These are phyloP conservation scores for Camellia japonica DNA, from an alignment of 148 eudicot genomes.

Conservation along the genomic window DNA sequence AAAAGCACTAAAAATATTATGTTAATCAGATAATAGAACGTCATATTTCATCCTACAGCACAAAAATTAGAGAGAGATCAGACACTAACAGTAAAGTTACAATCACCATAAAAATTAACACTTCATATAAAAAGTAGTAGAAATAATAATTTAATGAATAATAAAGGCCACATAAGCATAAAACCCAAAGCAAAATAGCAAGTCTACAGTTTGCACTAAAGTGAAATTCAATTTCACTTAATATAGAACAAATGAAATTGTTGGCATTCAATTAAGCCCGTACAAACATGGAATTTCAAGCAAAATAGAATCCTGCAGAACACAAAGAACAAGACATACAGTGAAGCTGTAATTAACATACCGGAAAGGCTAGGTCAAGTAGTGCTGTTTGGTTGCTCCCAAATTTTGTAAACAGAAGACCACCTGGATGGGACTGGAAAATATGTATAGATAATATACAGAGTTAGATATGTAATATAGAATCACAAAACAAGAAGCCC, in stretches of 20 bases:
- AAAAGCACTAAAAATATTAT: too few relatives aligned
- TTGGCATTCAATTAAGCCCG: background rate
- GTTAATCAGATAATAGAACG: background rate
- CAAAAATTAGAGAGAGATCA: too few relatives aligned
- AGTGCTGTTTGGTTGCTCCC: constrained; percentile 85
- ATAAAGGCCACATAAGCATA: background rate
- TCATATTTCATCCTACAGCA: background rate
- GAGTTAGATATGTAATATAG: background rate
- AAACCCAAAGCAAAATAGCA: background rate
- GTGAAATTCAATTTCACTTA: background rate
- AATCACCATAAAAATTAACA: too few relatives aligned
- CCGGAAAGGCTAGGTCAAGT: constrained; percentile 86
- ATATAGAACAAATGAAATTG: background rate
- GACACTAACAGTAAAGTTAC: too few relatives aligned
- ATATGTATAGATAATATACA: background rate
- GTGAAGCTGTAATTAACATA: constrained; percentile 27
- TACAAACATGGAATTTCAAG: background rate
- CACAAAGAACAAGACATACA: background rate
- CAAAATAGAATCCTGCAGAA: background rate
- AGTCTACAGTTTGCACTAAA: background rate
- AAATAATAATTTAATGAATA: background rate
- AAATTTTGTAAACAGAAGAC: constrained; percentile 82
- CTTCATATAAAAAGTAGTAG: background rate
- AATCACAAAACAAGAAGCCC: background rate
- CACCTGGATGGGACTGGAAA: constrained; percentile 78